Base-by-base conservation (phyloP, 805 yeast genomes). In the Yarrowia hollandica region DNA sequence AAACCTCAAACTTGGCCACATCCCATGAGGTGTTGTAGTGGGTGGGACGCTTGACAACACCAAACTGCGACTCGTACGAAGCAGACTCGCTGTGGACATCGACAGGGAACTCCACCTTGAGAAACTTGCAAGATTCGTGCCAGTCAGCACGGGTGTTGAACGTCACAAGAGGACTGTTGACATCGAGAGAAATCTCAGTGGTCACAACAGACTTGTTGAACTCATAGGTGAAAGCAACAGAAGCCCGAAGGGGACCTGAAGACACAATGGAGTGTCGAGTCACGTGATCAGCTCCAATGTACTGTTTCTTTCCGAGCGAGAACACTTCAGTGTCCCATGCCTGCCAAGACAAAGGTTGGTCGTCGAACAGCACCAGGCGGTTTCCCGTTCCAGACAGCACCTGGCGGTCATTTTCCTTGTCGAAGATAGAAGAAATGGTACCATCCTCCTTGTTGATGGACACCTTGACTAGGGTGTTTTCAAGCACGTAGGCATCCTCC, bases 281-380 rank as follows among this genome's bases (percentile, higher is more conserved):
- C 23, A 70, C 72, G 21, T 77, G 75, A 12, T 76, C 70, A 4
- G 63, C 61, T 28, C 67, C 66, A 23, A 85, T 70, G 63, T 83
- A 82, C 59, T 75, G 75, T 68, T 79, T 82, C 67, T 86, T 90
- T 66, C 86, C 89, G 60, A 89, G 79, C 0, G 96, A 88, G 69
- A 82, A 94, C 61, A 90, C 78, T 69, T 92, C 99, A 0, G 98
- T 92, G 70, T 92, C 99, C 99, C 99, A 92, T 1, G 98, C 98
- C 42, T 90, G 96, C 84, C 84, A 92, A 60, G 80, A 85, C 67
- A 89, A 76, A 9, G 99, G 99, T 63, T 89, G 87, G 70, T 94
- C 99, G 64, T 91, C 91, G 67, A 87, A 87, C 60, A 94, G 68
- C 1, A 90, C 83, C 63, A 83, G 83, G 70, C 88, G 96, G 66